A percentile compares a stretch with the other conserved stretches of the same genome.
phyloP scores from a whole-genome alignment of 2,329 filamentous ascomycete species.

The Pseudocercospora pini-densiflorae region DNA sequence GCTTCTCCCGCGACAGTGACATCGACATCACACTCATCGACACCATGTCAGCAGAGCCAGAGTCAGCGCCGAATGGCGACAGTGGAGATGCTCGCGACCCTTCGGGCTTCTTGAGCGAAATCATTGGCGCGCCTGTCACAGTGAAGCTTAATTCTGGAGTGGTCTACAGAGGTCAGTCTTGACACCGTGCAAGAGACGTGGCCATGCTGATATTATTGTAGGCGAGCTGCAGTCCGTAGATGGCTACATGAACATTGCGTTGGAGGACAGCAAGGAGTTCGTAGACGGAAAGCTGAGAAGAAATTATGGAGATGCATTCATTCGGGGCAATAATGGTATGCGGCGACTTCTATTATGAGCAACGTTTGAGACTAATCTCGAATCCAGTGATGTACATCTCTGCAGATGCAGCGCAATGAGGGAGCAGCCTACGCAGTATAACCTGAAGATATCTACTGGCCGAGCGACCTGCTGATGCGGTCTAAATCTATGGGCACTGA shows the following conservation, averaged over 20 bases:
- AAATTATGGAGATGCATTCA: constrained; percentile 92
- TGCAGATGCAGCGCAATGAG: constrained; percentile 51
- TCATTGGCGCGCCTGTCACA: constrained; percentile 90
- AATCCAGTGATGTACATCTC: constrained; percentile 71
- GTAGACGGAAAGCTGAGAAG: constrained; percentile 82
- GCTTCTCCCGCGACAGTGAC: background rate
- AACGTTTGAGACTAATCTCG: constrained; percentile 16
- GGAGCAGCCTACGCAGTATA: background rate
- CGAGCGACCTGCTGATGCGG: background rate
- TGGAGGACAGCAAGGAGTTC: constrained; percentile 93
- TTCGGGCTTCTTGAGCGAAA: constrained; percentile 88
- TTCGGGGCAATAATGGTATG: constrained; percentile 91
- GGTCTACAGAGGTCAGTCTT: constrained; percentile 81
- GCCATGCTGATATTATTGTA: constrained; percentile 44
- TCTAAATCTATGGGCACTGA: background rate
- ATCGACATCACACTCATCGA: background rate
- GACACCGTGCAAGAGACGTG: background rate
- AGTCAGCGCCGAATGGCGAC: constrained; percentile 44
- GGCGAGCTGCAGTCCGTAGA: constrained; percentile 96
- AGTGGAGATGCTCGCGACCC: constrained; percentile 79
- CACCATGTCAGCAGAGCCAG: constrained; percentile 29
- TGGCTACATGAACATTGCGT: constrained; percentile 99
- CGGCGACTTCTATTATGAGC: background rate
- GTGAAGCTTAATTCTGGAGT: constrained; percentile 99
- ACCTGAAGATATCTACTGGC: background rate